These are phyloP conservation scores for Lentinus polychrous DNA, from an alignment of 1,284 basidiomycete genomes.

Conservation along the genomic window DNA sequence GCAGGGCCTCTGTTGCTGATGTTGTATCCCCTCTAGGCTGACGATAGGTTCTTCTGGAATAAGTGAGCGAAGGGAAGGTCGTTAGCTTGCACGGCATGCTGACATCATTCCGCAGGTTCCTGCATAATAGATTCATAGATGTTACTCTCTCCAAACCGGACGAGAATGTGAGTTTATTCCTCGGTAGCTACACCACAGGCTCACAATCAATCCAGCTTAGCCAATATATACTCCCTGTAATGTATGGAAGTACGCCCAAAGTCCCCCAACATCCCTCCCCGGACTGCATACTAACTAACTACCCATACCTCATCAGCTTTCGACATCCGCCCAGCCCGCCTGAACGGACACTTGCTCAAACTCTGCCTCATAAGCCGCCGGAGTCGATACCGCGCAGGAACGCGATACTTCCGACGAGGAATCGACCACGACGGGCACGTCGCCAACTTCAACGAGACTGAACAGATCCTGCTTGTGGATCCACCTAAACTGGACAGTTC, in stretches of 20 bases:
- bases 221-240: conserved; percentile 84
- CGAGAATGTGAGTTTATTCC: conserved; percentile 48
- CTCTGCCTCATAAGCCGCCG: conserved; percentile 90
- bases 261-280: conserved; percentile 6
- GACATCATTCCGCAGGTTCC: conserved; percentile 37
- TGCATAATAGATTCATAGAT: conserved; percentile 72
- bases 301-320: conserved; percentile 69
- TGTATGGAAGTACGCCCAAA: conserved; percentile 79
- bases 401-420: conserved; percentile 95
- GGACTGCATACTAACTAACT: conserved; percentile 10
- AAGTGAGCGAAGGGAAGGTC: conserved; percentile 42
- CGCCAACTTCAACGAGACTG: conserved; percentile 93
- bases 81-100: background rate
- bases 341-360: conserved; percentile 79
- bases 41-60: conserved; percentile 99
- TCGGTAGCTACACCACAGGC: conserved; percentile 5
- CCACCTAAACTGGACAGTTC: conserved; percentile 36
- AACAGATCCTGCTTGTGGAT: conserved; percentile 83
- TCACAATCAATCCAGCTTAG: conserved; percentile 48
- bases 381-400: conserved; percentile 91
- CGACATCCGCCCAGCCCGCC: conserved; percentile 72
- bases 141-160: conserved; percentile 38
- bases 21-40: conserved; percentile 47
- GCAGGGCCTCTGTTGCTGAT: conserved; percentile 9
- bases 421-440: conserved; percentile 81